A percentile compares a stretch with the other conserved stretches of the same genome.
phyloP scores from a whole-genome alignment of 2,329 filamentous ascomycete genomes.

The Penicillium thymicola region DNA sequence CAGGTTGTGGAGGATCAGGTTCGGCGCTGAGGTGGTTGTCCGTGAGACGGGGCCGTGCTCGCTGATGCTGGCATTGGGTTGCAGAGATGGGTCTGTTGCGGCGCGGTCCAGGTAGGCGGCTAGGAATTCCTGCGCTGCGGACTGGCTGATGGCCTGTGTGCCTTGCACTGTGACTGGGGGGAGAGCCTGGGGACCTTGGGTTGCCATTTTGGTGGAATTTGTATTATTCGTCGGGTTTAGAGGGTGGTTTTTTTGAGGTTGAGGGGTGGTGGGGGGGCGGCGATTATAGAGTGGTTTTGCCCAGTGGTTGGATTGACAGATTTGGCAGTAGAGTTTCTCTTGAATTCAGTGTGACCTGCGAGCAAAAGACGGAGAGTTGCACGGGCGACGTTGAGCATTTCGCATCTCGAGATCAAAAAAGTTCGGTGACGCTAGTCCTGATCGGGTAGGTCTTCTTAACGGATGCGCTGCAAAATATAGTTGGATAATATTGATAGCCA shows the following conservation, averaged over 20 bases:
- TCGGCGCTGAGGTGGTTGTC: slow-evolving; percentile 40
- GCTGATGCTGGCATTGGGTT: slow-evolving; percentile 45
- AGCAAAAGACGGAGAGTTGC: background rate
- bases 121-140: slow-evolving; percentile 42
- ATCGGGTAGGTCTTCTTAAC: slow-evolving; percentile 14
- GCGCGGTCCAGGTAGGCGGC: slow-evolving; percentile 43
- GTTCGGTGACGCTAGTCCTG: slow-evolving; percentile 23
- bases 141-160: slow-evolving; percentile 36
- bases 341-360: background rate
- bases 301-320: background rate
- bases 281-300: background rate
- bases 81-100: slow-evolving; percentile 41
- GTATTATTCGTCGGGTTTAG: background rate
- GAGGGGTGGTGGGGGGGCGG: background rate
- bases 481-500: background rate
- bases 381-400: slow-evolving; percentile 3
- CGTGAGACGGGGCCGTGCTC: slow-evolving; percentile 44
- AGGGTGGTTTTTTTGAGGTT: background rate
- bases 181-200: slow-evolving; percentile 36
- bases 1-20: slow-evolving; percentile 45
- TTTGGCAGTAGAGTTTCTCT: background rate
- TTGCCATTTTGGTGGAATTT: slow-evolving; percentile 32
- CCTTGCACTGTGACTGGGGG: slow-evolving; percentile 39
- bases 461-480: background rate
- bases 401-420: slow-evolving; percentile 21